Percentiles rank a stretch among this genome's conserved stretches.
phyloP scores from a whole-genome alignment of 305 asterid genomes.

The Lippia alba region DNA sequence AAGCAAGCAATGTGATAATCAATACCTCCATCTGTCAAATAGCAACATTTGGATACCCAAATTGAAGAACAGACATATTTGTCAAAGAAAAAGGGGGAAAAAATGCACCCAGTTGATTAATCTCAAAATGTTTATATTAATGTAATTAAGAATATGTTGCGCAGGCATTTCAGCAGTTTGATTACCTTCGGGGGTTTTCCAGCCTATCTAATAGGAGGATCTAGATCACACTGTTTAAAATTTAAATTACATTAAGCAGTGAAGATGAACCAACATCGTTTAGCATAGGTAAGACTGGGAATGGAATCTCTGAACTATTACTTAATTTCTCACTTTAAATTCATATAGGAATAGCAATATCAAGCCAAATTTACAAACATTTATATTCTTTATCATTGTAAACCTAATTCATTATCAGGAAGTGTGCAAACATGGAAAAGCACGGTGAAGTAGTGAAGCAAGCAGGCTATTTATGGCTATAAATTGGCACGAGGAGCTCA shows the following conservation, averaged over 20 bases:
- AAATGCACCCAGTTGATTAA: background rate
- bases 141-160: background rate
- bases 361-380: slow-evolving; percentile 13
- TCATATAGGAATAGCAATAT: background rate
- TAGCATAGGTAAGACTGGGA: background rate
- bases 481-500: background rate
- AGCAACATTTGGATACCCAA: slow-evolving; percentile 21
- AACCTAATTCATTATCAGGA: background rate
- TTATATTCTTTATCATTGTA: background rate
- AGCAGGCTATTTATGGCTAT: background rate
- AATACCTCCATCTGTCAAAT: slow-evolving; percentile 43
- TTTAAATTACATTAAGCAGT: background rate
- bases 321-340: too few species aligned
- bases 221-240: background rate
- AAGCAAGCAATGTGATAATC: slow-evolving; percentile 49
- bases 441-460: background rate
- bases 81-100: too few species aligned
- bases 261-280: slow-evolving; percentile 8
- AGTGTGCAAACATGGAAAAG: background rate
- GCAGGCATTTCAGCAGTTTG: slow-evolving; percentile 2
- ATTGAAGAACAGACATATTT: slow-evolving; percentile 12
- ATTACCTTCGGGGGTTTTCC: slow-evolving; percentile 19
- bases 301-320: too few species aligned
- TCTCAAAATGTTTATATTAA: slow-evolving; percentile 10
- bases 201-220: slow-evolving; percentile 9